phyloP scores from a whole-genome alignment of 306 rosid genomes.

The Fagus crenata region DNA sequence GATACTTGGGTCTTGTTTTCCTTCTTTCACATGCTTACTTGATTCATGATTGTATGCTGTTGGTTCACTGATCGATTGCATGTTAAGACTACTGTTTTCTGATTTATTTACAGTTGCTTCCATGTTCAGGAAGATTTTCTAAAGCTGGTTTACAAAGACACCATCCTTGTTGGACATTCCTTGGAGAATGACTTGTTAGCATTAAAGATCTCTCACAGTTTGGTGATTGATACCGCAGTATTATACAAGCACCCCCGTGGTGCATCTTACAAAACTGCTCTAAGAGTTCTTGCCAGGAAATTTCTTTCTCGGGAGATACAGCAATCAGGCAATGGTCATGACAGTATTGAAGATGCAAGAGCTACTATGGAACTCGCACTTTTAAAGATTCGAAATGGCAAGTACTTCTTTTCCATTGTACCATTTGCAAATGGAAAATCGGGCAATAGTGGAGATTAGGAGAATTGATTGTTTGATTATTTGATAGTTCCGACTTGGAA shows the following conservation, averaged over 20 bases:
- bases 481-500: not conserved
- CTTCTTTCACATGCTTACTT: slow-evolving; percentile 25
- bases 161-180: slow-evolving; percentile 89
- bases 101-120: slow-evolving; percentile 43
- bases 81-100: slow-evolving; percentile 30
- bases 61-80: slow-evolving; percentile 24
- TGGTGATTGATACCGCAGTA: slow-evolving; percentile 85
- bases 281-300: slow-evolving; percentile 71
- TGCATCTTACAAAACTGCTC: slow-evolving; percentile 73
- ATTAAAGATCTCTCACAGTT: slow-evolving; percentile 70
- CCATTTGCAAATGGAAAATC: not conserved
- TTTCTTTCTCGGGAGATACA: slow-evolving; percentile 89
- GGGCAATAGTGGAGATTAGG: not conserved
- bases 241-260: slow-evolving; percentile 72
- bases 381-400: slow-evolving; percentile 73
- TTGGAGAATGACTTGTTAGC: slow-evolving; percentile 90
- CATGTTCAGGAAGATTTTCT: slow-evolving; percentile 66
- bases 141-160: slow-evolving; percentile 80
- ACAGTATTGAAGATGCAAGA: slow-evolving; percentile 94
- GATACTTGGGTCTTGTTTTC: slow-evolving; percentile 22
- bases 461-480: not conserved
- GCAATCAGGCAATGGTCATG: slow-evolving; percentile 85
- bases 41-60: slow-evolving; percentile 13
- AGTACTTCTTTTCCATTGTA: slow-evolving; percentile 33
- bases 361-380: slow-evolving; percentile 86